Base-by-base conservation (phyloP, 345 rosid species). In the Arabis alpina region DNA sequence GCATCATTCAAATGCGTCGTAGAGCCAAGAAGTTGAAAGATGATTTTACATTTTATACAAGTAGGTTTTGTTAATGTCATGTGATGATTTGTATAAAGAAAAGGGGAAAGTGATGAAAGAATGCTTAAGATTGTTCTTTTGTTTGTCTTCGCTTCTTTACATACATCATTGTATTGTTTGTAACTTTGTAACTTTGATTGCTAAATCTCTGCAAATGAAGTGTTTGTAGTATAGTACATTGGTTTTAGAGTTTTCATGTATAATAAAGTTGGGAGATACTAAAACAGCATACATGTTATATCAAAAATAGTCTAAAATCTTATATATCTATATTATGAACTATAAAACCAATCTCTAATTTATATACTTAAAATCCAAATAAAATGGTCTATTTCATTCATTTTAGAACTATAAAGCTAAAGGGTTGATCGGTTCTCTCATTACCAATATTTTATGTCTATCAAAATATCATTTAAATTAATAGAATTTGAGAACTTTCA, bases 171-270 rank as follows among this genome's bases (percentile, higher is more conserved):
- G 70, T 72, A 28, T 37, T 72, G 41, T 64, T 19, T 64, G 71
- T 72, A 72, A 47, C 58, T 16, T 64, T 64, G 44, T 49, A 54
- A 62, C 63, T 54, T 71, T 36, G 45, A 34, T 68, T 45, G 23
- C 64, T 42, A 57, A 72, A 64, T 72, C 64, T 64, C 76, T 64
- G 64, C 65, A 55, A 72, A 72, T 72, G 43, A 54, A 44, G 12
- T 15, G 76, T 64, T 64, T 72, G 76, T 50, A 15, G 70, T 40
- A 34, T 49, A 11, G 41, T 43, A 44, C 36, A 32, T 32, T 32
- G 8, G 9, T 44, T 44, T 23, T 13, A 25, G 2, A 28, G 23
- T 19, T 19, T 19, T 19, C 23, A 19, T 19, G 70, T 40, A 34
- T 49, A 11, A 28, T 28, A 28, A 28, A 28, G 3, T 28, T 28